Evolutionary conservation across 371 early-diverging fungal species (phyloP).

Genomic region (Syncephalastrum racemosum): DNA sequence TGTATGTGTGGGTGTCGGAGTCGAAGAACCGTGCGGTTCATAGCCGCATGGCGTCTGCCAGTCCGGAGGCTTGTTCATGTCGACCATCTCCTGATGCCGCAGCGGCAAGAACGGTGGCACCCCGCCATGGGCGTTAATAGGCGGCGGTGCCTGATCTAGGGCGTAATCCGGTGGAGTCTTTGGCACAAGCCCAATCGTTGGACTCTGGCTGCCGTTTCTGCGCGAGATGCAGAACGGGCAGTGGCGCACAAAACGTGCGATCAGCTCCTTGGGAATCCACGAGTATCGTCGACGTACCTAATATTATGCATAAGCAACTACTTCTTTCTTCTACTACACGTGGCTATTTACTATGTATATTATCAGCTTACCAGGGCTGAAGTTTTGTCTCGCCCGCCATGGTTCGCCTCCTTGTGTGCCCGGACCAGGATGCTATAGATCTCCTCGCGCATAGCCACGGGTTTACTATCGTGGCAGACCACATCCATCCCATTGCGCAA

Average conservation of each 20-base stretch:
- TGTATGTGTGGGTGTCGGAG: too few species aligned
- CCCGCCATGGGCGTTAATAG: too few species aligned
- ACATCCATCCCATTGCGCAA: constrained; percentile 26
- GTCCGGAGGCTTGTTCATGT: too few species aligned
- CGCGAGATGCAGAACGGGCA: constrained; percentile 52
- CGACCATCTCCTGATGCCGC: too few species aligned
- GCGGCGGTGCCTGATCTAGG: background rate
- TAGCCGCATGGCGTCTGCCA: too few species aligned
- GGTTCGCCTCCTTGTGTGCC: constrained; percentile 60
- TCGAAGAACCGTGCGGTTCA: too few species aligned
- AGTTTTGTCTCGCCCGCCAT: constrained; percentile 65
- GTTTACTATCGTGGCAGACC: constrained; percentile 59
- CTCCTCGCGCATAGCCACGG: constrained; percentile 60
- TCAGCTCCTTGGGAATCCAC: constrained; percentile 54
- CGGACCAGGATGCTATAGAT: constrained; percentile 58
- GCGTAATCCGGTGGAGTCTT: constrained; percentile 31
- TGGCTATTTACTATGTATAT: background rate
- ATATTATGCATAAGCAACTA: background rate
- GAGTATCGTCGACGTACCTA: constrained; percentile 45
- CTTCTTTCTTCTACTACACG: background rate
- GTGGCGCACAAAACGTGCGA: constrained; percentile 51
- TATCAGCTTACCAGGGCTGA: constrained; percentile 53
- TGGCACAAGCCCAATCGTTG: constrained; percentile 30
- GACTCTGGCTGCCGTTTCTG: constrained; percentile 42
- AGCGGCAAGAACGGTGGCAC: too few species aligned